Evolutionary conservation across 352 stramenopile species (phyloP).

Genomic region (Peronosclerospora sorghi): DNA sequence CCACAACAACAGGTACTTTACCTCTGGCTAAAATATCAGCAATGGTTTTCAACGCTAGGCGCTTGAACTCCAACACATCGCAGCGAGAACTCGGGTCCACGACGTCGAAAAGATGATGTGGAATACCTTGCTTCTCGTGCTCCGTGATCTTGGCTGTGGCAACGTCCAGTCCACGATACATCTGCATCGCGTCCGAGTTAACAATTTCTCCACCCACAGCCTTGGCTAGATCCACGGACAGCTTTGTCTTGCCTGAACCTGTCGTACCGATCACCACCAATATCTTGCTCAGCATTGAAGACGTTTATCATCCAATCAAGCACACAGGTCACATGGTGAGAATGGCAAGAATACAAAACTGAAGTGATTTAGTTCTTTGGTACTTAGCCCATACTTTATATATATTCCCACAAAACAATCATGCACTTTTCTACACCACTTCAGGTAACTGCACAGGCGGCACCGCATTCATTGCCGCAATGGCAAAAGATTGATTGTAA

Average conservation of each 20-base stretch:
- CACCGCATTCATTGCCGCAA: constrained; percentile 73
- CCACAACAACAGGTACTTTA: constrained; percentile 86
- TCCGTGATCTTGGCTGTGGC: constrained; percentile 83
- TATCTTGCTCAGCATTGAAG: constrained; percentile 50
- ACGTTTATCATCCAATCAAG: too few relatives aligned
- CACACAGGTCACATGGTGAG: too few relatives aligned
- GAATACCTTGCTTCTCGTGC: constrained; percentile 80
- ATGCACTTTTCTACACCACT: constrained; percentile 32
- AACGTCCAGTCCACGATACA: constrained; percentile 85
- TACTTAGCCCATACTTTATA: too few relatives aligned
- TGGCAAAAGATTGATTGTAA: constrained; percentile 77
- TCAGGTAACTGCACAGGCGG: constrained; percentile 57
- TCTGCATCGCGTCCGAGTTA: constrained; percentile 88
- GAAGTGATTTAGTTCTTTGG: too few relatives aligned
- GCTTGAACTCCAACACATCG: constrained; percentile 80
- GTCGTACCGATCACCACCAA: constrained; percentile 87
- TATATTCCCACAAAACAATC: constrained; percentile 17
- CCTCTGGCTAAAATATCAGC: constrained; percentile 76
- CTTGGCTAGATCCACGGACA: constrained; percentile 86
- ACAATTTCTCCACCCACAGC: constrained; percentile 83
- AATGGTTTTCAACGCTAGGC: constrained; percentile 57
- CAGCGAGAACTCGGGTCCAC: constrained; percentile 63
- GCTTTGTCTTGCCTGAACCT: constrained; percentile 87
- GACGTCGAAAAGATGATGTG: constrained; percentile 84
- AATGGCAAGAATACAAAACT: too few relatives aligned